A percentile compares a stretch with the other conserved stretches of the same genome.
Conservation (phyloP, 1,284 basidiomycete species). For the Pholiota adiposa region DNA sequence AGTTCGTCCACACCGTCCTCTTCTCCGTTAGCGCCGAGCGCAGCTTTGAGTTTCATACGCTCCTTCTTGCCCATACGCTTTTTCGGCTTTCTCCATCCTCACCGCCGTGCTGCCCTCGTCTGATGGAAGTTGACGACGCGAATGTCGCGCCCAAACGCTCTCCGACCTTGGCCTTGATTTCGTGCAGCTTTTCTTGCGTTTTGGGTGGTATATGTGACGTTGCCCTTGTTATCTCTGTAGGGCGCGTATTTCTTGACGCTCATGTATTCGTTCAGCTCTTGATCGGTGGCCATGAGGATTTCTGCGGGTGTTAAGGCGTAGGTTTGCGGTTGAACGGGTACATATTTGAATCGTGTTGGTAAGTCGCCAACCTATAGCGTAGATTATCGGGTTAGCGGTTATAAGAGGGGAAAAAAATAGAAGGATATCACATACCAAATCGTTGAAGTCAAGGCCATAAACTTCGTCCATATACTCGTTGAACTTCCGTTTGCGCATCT, state of each 20-base stretch:
- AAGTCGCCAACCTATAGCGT: conserved; percentile 79
- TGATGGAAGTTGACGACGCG: conserved; percentile 1
- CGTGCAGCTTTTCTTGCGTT: conserved; percentile 72
- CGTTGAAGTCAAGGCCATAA: conserved; percentile 92
- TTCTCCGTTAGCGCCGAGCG: conserved; percentile 15
- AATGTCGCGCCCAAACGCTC: conserved; percentile 33
- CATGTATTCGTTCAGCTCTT: conserved; percentile 91
- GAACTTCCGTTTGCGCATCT: conserved; percentile 81
- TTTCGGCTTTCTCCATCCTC: conserved; percentile 47
- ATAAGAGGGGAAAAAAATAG: conserved; percentile 2
- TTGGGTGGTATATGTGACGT: conserved; percentile 57
- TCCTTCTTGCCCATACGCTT: conserved; percentile 81
- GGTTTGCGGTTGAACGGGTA: conserved; percentile 66
- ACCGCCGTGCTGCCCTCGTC: conserved; percentile 19
- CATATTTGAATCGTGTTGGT: conserved; percentile 94
- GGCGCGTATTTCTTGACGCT: conserved; percentile 91
- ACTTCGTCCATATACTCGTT: conserved; percentile 92
- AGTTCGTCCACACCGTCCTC: conserved; percentile 14
- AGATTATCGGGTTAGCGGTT: conserved; percentile 13
- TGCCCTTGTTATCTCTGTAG: conserved; percentile 66
- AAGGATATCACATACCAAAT: conserved; percentile 71
- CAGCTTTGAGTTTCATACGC: conserved; percentile 48
- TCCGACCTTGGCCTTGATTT: conserved; percentile 67
- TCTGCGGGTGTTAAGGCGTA: conserved; percentile 86
- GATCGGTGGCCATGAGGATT: conserved; percentile 91